Evolutionary conservation across 2,329 filamentous ascomycete genomes (phyloP).

Genomic region (Aspergillus brasiliensis): DNA sequence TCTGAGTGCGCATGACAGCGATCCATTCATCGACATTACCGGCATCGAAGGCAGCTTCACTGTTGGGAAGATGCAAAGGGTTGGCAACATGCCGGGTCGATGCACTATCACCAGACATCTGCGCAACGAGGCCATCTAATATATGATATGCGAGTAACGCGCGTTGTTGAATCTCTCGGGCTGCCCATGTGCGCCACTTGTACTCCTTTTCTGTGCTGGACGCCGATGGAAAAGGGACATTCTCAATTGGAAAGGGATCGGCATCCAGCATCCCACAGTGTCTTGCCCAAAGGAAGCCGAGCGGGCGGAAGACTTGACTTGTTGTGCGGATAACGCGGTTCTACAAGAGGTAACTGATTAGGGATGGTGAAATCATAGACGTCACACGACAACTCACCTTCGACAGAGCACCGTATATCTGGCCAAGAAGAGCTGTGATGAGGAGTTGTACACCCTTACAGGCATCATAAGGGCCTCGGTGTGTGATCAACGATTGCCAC

Average conservation of each 20-base stretch:
- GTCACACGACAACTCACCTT: constrained; percentile 36
- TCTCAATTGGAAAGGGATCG: constrained; percentile 34
- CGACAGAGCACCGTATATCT: constrained; percentile 48
- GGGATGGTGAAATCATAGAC: background rate
- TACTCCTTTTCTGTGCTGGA: constrained; percentile 40
- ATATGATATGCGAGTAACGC: constrained; percentile 50
- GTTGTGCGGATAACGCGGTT: constrained; percentile 47
- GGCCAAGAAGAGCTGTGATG: constrained; percentile 46
- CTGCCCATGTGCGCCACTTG: constrained; percentile 47
- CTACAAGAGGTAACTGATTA: constrained; percentile 19
- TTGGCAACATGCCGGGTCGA: constrained; percentile 49
- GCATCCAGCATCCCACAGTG: constrained; percentile 49
- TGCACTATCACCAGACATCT: constrained; percentile 46
- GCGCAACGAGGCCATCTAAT: constrained; percentile 48
- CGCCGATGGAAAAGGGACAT: constrained; percentile 38
- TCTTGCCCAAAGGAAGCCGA: constrained; percentile 50
- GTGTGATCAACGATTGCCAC: constrained; percentile 50
- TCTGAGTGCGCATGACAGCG: constrained; percentile 35
- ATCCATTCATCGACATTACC: constrained; percentile 46
- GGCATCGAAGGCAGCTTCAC: constrained; percentile 46
- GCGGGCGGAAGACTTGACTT: constrained; percentile 48
- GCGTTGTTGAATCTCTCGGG: constrained; percentile 49
- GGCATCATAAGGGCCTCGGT: constrained; percentile 45
- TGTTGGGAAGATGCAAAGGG: constrained; percentile 43
- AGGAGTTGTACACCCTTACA: constrained; percentile 50